Percentiles rank a stretch among this genome's conserved stretches.
phyloP scores from a whole-genome alignment of 176 grass and related monocot species.

The Saccharum spontaneum region DNA sequence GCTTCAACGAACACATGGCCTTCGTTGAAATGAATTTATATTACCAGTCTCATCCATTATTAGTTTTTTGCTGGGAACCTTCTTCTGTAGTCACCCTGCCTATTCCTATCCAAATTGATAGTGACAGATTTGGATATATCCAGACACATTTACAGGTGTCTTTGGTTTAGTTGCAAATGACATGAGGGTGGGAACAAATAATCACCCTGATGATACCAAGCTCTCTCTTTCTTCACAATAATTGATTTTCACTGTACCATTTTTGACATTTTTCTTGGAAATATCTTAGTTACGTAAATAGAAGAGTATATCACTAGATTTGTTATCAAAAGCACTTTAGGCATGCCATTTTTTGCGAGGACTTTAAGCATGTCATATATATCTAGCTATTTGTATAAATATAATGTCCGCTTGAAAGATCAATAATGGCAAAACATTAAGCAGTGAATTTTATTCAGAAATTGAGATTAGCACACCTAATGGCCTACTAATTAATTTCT shows the following conservation, averaged over 20 bases:
- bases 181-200: too few relatives aligned
- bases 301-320: not conserved
- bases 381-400: not conserved
- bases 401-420: too few relatives aligned
- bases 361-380: not conserved
- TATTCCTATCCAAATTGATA: not conserved
- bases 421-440: not conserved
- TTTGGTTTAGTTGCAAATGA: not conserved
- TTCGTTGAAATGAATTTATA: not conserved
- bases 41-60: not conserved
- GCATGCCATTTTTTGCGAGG: too few relatives aligned
- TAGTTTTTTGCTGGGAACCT: not conserved
- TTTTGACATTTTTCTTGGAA: not conserved
- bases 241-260: not conserved
- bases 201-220: too few relatives aligned
- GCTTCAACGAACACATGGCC: not conserved
- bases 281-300: not conserved
- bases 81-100: too few relatives aligned
- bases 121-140: not conserved
- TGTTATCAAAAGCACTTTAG: not conserved
- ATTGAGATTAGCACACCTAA: not conserved
- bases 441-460: not conserved
- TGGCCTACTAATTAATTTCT: not conserved
- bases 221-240: not conserved
- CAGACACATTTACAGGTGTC: not conserved